These are phyloP conservation scores for Vaccinium macrocarpon DNA, from an alignment of 148 eudicot species.

Conservation along the genomic window DNA sequence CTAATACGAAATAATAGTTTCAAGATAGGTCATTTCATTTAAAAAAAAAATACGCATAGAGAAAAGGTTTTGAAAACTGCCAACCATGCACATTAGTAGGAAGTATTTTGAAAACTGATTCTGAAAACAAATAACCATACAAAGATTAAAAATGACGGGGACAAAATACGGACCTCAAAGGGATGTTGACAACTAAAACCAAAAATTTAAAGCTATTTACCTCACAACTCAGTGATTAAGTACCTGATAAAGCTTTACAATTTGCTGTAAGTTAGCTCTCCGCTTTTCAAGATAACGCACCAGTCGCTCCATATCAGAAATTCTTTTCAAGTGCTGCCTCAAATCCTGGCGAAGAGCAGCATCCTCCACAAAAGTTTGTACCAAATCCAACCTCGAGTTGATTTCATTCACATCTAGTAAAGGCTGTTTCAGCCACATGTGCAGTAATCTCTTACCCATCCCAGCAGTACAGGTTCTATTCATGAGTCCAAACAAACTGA, in stretches of 20 bases:
- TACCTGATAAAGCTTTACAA: conserved; percentile 99
- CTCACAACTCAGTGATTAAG: background rate
- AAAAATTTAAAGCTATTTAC: background rate
- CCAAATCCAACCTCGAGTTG: conserved; percentile 74
- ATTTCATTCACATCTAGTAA: conserved; percentile 79
- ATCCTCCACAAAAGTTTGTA: conserved; percentile 94
- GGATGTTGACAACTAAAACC: background rate
- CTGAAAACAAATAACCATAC: background rate
- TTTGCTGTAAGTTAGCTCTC: conserved; percentile 69
- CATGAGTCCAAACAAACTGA: conserved; percentile 95
- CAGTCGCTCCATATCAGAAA: conserved; percentile 85
- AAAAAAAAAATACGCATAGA: background rate
- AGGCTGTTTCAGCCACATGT: conserved; percentile 98
- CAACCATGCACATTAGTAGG: background rate
- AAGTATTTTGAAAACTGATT: background rate
- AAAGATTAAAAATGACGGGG: background rate
- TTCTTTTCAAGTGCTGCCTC: conserved; percentile 88
- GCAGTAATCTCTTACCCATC: conserved; percentile 94
- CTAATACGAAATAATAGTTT: background rate
- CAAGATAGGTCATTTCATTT: background rate
- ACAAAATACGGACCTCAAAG: background rate
- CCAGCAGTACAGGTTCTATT: conserved; percentile 99
- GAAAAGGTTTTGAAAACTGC: background rate
- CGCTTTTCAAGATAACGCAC: conserved; percentile 61
- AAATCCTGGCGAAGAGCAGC: conserved; percentile 82